Evolutionary conservation across 2,329 filamentous ascomycete species (phyloP).

Genomic region (Nannizziopsis arthrosporioides): DNA sequence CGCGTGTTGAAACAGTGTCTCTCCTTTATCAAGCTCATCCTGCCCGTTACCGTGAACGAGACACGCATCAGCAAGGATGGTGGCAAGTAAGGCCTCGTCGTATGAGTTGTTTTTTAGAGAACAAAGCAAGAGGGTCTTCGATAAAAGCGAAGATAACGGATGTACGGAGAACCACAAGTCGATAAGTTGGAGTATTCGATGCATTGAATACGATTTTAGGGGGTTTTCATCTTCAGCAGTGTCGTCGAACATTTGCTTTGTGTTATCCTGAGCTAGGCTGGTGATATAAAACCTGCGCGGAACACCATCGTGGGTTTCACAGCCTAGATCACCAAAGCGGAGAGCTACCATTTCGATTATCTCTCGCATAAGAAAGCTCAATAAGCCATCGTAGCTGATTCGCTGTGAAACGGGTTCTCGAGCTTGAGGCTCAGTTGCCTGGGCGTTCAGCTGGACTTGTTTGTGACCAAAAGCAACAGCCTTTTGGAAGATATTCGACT

Average conservation of each 20-base stretch:
- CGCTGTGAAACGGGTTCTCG: not conserved
- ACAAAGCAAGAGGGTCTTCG: conserved; percentile 10
- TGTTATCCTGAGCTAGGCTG: conserved; percentile 9
- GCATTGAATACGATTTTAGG: conserved; percentile 11
- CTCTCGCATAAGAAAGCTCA: conserved; percentile 11
- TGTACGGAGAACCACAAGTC: conserved; percentile 12
- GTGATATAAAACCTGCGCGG: conserved; percentile 11
- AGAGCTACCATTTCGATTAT: conserved; percentile 12
- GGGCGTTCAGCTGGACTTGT: conserved; percentile 2
- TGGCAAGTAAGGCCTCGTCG: conserved; percentile 10
- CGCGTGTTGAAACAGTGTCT: conserved; percentile 8
- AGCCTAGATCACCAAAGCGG: conserved; percentile 10
- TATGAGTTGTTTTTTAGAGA: conserved; percentile 10
- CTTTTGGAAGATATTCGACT: conserved; percentile 8
- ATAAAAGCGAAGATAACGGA: conserved; percentile 8
- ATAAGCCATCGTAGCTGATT: conserved; percentile 10
- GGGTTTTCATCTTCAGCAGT: conserved; percentile 4
- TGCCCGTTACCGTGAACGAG: conserved; percentile 11
- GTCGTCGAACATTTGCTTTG: conserved; percentile 10
- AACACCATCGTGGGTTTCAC: conserved; percentile 7
- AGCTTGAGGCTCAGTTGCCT: not conserved
- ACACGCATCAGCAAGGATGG: conserved; percentile 10
- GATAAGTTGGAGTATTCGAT: conserved; percentile 11
- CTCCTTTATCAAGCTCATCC: conserved; percentile 7
- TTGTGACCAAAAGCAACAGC: conserved; percentile 9